These are phyloP conservation scores for Domatiomyces catenatus DNA, from an alignment of 2,329 filamentous ascomycete genomes.

Conservation along the genomic window DNA sequence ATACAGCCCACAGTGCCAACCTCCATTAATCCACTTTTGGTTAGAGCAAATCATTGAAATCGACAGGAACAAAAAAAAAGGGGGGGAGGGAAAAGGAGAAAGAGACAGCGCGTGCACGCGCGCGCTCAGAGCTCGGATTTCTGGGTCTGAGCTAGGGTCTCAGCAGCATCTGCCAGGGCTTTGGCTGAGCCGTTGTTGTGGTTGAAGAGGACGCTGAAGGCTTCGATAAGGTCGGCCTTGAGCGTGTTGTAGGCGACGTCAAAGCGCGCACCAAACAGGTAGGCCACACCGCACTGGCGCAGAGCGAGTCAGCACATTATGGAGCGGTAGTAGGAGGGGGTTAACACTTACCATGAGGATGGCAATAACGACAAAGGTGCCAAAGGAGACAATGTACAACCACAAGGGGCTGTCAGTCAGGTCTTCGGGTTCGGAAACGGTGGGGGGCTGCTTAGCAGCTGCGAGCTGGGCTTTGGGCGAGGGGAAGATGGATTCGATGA, in stretches of 20 bases:
- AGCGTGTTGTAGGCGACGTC: slow-evolving; percentile 51
- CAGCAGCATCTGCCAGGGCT: neutral
- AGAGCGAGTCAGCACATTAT: neutral
- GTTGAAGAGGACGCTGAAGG: slow-evolving; percentile 3
- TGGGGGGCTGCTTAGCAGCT: slow-evolving; percentile 37
- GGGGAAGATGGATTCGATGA: slow-evolving; percentile 80
- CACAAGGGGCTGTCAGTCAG: slow-evolving; percentile 28
- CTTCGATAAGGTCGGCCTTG: slow-evolving; percentile 23
- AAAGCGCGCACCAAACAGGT: slow-evolving; percentile 66
- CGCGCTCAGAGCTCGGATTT: neutral
- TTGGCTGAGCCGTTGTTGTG: neutral
- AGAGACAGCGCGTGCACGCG: no score
- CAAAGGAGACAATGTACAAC: slow-evolving; percentile 51
- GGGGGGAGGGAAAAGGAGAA: neutral
- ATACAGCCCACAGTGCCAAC: no score
- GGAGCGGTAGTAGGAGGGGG: neutral
- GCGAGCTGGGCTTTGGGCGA: slow-evolving; percentile 50
- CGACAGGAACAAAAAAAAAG: neutral
- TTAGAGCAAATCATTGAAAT: neutral
- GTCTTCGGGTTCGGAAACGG: slow-evolving; percentile 29
- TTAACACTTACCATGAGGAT: slow-evolving; percentile 56
- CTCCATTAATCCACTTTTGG: neutral
- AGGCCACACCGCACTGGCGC: slow-evolving; percentile 57
- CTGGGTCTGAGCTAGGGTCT: neutral
- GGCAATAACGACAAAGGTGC: slow-evolving; percentile 56